Evolutionary conservation across 2,329 filamentous ascomycete genomes (phyloP).

Genomic region (Pseudogymnoascus sp.): DNA sequence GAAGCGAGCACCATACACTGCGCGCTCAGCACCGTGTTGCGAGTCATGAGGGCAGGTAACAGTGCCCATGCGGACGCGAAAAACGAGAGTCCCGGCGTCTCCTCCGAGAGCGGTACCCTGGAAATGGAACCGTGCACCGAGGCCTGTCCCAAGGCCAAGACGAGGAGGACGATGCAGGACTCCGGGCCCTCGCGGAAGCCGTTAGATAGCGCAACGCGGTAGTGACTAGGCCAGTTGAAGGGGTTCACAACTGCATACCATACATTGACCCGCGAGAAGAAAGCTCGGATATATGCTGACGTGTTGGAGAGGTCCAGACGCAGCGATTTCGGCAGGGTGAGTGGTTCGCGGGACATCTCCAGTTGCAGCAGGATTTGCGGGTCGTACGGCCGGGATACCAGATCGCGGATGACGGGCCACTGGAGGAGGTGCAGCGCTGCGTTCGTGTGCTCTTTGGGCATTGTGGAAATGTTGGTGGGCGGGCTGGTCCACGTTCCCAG

Average conservation of each 20-base stretch:
- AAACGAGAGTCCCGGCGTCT: slow-evolving; percentile 68
- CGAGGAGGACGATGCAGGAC: slow-evolving; percentile 73
- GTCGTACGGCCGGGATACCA: slow-evolving; percentile 70
- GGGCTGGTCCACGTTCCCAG: slow-evolving; percentile 63
- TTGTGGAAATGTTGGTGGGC: slow-evolving; percentile 66
- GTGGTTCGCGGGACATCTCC: slow-evolving; percentile 71
- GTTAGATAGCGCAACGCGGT: slow-evolving; percentile 65
- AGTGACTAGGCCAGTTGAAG: slow-evolving; percentile 69
- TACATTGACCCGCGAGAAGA: slow-evolving; percentile 72
- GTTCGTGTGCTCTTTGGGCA: slow-evolving; percentile 79
- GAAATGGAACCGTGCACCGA: slow-evolving; percentile 71
- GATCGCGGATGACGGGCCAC: slow-evolving; percentile 71
- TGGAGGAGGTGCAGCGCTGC: slow-evolving; percentile 70
- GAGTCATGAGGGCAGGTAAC: slow-evolving; percentile 69
- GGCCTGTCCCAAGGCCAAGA: slow-evolving; percentile 69
- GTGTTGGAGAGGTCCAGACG: slow-evolving; percentile 68
- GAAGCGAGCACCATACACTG: slow-evolving; percentile 76
- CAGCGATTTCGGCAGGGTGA: slow-evolving; percentile 56
- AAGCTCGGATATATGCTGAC: slow-evolving; percentile 66
- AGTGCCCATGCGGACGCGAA: slow-evolving; percentile 75
- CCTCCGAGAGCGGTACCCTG: slow-evolving; percentile 56
- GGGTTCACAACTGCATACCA: slow-evolving; percentile 85
- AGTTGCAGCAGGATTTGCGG: slow-evolving; percentile 74
- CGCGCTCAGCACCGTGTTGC: slow-evolving; percentile 67
- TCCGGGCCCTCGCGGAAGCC: slow-evolving; percentile 72